Conservation (phyloP, 225 moss, liverwort and hornwort species). For the Physcomitrium patens region DNA sequence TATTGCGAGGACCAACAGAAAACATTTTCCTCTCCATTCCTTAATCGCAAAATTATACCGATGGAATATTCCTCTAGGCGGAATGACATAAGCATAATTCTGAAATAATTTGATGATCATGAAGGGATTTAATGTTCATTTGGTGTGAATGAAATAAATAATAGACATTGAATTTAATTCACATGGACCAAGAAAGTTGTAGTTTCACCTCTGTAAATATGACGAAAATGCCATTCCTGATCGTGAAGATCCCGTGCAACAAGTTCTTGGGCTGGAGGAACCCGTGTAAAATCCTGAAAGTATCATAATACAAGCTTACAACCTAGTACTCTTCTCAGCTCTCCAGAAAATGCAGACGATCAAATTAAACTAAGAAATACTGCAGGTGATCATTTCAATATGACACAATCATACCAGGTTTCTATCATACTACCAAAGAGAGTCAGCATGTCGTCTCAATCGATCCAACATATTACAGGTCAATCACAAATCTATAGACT, state of each 20-base stretch:
- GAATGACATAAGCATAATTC: not conserved
- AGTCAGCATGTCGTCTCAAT: not conserved
- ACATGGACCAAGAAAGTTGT: constrained; percentile 22
- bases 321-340: constrained; percentile 16
- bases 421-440: not conserved
- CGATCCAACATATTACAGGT: not conserved
- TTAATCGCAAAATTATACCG: not conserved
- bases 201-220: constrained; percentile 60
- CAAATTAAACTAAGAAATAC: not conserved
- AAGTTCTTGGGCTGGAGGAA: constrained; percentile 70
- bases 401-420: not conserved
- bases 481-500: not conserved
- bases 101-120: not conserved
- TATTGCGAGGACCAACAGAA: not conserved
- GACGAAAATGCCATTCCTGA: constrained; percentile 71
- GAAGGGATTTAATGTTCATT: too few species aligned
- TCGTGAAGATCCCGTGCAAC: constrained; percentile 69
- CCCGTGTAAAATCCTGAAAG: constrained; percentile 59
- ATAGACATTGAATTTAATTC: constrained; percentile 19
- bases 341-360: constrained; percentile 18
- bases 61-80: constrained; percentile 5
- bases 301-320: constrained; percentile 18
- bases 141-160: not conserved
- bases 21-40: not conserved
- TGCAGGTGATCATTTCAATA: constrained; percentile 2